Evolutionary conservation across 495 filamentous ascomycete species (phyloP), one percentile per base, ranked within the genome.

Genomic region (Penicillium tannophilum): DNA sequence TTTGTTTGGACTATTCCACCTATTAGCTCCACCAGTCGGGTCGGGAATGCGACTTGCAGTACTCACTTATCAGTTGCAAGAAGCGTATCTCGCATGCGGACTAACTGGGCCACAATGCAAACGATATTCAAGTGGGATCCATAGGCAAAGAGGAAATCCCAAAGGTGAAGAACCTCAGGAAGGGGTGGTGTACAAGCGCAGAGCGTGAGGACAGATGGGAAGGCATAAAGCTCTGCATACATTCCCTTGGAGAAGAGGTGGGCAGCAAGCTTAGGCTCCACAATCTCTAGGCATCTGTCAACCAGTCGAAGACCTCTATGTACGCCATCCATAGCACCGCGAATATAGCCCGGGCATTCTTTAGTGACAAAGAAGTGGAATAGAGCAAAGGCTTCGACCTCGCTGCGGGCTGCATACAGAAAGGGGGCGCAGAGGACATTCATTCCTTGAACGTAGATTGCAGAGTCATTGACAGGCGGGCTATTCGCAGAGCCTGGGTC

Each of bases 371-470:
- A 93, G 42, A 86, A 85, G 66, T 95, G 85, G 70, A 99, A 98
- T 10, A 92, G 86, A 28, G 90, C 86, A 56, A 96, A 98, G 11
- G 95, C 94, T 70, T 99, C 92, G 0, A 92, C 90, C 72, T 99
- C 94, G 65, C 90, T 96, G 59, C 90, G 87, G 17, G 94, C 92
- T 3, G 93, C 92, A 72, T 99, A 99, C 43, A 98, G 82, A 65
- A 99, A 97, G 0, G 94, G 95, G 9, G 94, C 94, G 36, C 91
- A 93, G n/a, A 98, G 84, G n/a, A 98, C 93, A 68, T 98, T 98
- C 94, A 98, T 98, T 56, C 94, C 94, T 70, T 99, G 94, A 6
- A 98, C 95, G 70, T 99, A 99, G 53, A 90, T 91, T 12, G 90
- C 89, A 14, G 87, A 82, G 58, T 89, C 87, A 16, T 75, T 76